Conservation (phyloP, 2,329 filamentous ascomycete genomes). For the Curvularia lunata region DNA sequence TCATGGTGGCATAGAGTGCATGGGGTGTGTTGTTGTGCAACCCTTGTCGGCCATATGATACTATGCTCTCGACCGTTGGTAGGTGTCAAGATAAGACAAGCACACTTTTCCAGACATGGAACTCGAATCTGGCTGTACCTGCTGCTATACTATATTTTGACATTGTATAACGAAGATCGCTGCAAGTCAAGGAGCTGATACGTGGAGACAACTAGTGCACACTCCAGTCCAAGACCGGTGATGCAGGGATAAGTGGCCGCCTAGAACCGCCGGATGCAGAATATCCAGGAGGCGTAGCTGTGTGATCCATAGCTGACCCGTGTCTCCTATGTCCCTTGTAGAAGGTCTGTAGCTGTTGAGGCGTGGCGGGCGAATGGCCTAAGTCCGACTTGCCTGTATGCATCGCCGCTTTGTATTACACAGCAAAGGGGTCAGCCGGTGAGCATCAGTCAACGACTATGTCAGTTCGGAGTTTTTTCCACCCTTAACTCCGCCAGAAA, state of each 20-base stretch:
- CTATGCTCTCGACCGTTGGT: not conserved
- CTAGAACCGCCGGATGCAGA: slow-evolving; percentile 2
- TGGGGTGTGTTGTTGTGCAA: slow-evolving; percentile 2
- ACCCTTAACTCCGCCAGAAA: slow-evolving; percentile 15
- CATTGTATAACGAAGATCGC: slow-evolving; percentile 7
- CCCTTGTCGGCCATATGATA: not conserved
- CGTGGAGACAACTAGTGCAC: not conserved
- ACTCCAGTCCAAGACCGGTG: slow-evolving; percentile 5
- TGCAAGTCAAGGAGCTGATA: slow-evolving; percentile 5
- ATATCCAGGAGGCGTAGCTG: not conserved
- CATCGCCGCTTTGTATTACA: not conserved
- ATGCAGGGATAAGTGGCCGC: not conserved
- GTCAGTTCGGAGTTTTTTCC: slow-evolving; percentile 9
- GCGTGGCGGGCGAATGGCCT: slow-evolving; percentile 1
- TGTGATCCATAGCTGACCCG: not conserved
- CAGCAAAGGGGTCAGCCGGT: slow-evolving; percentile 6
- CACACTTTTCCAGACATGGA: not conserved
- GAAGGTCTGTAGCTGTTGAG: slow-evolving; percentile 6
- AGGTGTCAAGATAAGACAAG: slow-evolving; percentile 7
- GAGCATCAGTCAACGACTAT: slow-evolving; percentile 3
- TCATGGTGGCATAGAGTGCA: slow-evolving; percentile 1
- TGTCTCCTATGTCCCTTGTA: no score
- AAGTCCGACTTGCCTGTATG: not conserved
- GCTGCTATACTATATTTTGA: not conserved
- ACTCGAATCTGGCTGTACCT: not conserved